A percentile compares a stretch with the other conserved stretches of the same genome.
Conservation (phyloP, 1,139 yeast genomes). For the Petasospora rhodanensis region DNA sequence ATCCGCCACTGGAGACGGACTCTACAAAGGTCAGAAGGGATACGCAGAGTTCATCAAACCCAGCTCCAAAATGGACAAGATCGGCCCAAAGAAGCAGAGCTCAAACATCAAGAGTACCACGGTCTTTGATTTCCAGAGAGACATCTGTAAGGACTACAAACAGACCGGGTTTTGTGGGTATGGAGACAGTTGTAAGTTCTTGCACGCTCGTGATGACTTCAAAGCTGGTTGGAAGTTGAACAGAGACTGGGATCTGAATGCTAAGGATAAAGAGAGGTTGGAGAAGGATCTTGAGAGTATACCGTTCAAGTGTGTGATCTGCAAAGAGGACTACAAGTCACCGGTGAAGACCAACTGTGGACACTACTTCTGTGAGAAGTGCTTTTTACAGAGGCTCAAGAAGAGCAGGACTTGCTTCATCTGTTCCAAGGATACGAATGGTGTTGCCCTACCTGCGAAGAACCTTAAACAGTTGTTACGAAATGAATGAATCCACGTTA, state of each 20-base stretch:
- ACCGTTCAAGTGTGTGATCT: constrained; percentile 64
- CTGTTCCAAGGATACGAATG: constrained; percentile 56
- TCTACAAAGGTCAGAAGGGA: constrained; percentile 32
- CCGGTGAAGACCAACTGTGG: constrained; percentile 65
- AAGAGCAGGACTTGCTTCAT: constrained; percentile 47
- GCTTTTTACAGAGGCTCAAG: constrained; percentile 52
- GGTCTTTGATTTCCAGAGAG: constrained; percentile 87
- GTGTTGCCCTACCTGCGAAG: constrained; percentile 40
- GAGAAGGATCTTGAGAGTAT: constrained; percentile 30
- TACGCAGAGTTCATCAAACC: constrained; percentile 27
- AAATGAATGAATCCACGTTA: no score
- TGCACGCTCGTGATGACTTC: constrained; percentile 86
- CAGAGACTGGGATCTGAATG: constrained; percentile 63
- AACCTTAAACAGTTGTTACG: no score
- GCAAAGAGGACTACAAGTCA: constrained; percentile 48
- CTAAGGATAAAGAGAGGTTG: constrained; percentile 10
- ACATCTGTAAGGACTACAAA: constrained; percentile 87
- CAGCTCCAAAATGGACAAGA: constrained; percentile 21
- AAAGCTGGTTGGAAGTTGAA: constrained; percentile 65
- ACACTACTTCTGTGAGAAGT: constrained; percentile 62
- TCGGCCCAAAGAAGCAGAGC: constrained; percentile 35
- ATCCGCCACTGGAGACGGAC: constrained; percentile 23
- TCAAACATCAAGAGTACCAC: constrained; percentile 64
- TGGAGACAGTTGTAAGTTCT: constrained; percentile 96
- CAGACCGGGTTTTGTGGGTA: constrained; percentile 96